phyloP scores from a whole-genome alignment of 1,284 basidiomycete species.

The Marasmius sp. region DNA sequence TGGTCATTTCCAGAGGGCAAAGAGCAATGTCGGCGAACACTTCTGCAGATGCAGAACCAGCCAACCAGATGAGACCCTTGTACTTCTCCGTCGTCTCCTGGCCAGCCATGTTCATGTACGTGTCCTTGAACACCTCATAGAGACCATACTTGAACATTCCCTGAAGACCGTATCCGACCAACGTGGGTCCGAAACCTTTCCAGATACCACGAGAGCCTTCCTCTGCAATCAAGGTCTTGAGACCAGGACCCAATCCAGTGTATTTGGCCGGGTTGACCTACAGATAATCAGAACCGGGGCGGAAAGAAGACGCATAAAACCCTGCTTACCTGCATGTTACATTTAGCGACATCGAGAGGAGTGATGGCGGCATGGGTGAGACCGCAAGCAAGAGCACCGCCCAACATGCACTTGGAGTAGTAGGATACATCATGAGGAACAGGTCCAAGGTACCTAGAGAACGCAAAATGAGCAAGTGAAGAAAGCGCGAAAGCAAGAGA shows the following conservation, averaged over 20 bases:
- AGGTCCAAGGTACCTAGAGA: slow-evolving; percentile 59
- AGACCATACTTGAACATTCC: slow-evolving; percentile 97
- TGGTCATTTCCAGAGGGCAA: slow-evolving; percentile 82
- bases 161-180: slow-evolving; percentile 94
- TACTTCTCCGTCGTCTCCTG: slow-evolving; percentile 83
- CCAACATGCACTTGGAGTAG: slow-evolving; percentile 83
- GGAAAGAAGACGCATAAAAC: slow-evolving; percentile 19
- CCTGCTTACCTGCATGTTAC: slow-evolving; percentile 91
- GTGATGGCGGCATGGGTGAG: slow-evolving; percentile 93
- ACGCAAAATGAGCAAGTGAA: slow-evolving; percentile 11
- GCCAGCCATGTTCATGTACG: slow-evolving; percentile 83
- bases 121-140: slow-evolving; percentile 95
- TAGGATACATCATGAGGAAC: slow-evolving; percentile 72
- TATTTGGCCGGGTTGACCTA: slow-evolving; percentile 80
- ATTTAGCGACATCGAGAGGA: slow-evolving; percentile 94
- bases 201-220: slow-evolving; percentile 87
- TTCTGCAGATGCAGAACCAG: slow-evolving; percentile 90
- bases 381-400: slow-evolving; percentile 91
- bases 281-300: slow-evolving; percentile 7
- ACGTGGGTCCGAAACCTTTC: slow-evolving; percentile 91
- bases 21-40: slow-evolving; percentile 93
- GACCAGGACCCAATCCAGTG: slow-evolving; percentile 72
- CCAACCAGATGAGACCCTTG: slow-evolving; percentile 94
- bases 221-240: slow-evolving; percentile 77
- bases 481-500: slow-evolving; percentile 9